These are phyloP conservation scores for Beauveria rudraprayagi DNA, from an alignment of 2,329 filamentous ascomycete genomes.

Conservation along the genomic window DNA sequence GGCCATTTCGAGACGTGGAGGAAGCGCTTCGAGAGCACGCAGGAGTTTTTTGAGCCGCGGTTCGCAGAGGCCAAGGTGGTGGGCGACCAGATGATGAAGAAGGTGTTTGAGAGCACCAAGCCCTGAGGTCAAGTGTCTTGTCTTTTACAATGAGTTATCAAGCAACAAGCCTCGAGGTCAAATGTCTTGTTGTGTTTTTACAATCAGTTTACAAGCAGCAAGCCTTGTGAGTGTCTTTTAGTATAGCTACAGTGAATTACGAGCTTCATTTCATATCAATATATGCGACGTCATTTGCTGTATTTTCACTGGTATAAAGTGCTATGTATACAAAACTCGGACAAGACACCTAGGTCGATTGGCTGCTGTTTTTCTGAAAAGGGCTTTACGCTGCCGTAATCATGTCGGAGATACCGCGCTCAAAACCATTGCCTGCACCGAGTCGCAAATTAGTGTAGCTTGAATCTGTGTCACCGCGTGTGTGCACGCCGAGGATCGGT, in stretches of 20 bases:
- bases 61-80: conserved; percentile 82
- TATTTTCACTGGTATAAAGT: not conserved
- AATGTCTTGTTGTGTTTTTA: not conserved
- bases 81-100: conserved; percentile 96
- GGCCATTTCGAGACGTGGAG: conserved; percentile 91
- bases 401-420: conserved; percentile 8
- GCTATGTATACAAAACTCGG: conserved; percentile 10
- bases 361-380: not conserved
- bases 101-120: conserved; percentile 72
- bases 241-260: no score
- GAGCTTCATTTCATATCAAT: no score
- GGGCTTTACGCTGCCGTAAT: not conserved
- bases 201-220: not conserved
- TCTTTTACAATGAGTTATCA: not conserved
- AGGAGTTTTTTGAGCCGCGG: conserved; percentile 82
- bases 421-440: not conserved
- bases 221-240: no score
- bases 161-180: not conserved
- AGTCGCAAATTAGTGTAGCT: conserved; percentile 2
- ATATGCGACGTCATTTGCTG: not conserved
- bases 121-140: not conserved
- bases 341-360: not conserved
- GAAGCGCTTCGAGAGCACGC: conserved; percentile 84
- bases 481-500: not conserved
- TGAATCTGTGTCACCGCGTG: not conserved